Evolutionary conservation across 2,329 filamentous ascomycete genomes (phyloP), one percentile per base, ranked within the genome.

Genomic region (Byssothecium circinans): DNA sequence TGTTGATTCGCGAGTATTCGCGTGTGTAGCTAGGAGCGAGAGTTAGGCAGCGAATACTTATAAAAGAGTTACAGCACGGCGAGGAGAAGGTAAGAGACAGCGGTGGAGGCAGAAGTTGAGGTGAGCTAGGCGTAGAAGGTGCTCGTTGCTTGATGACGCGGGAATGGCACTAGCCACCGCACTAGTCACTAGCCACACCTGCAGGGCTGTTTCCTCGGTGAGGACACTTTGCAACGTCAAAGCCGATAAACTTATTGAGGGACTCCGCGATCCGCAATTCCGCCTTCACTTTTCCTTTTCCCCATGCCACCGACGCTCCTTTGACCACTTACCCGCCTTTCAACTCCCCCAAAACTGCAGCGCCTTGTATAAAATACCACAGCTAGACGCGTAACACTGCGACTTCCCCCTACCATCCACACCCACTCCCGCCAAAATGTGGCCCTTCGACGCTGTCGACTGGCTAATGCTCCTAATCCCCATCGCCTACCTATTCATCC

Each of bases 401-500:
- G 4, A 5, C 29, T 8, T 14, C 5, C 8, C 29, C 6, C 10
- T 12, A 32, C 29, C 29, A n/a, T 12, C 10, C 29, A 46, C 41
- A 12, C 15, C 40, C 38, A 34, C 42, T 20, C 20, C 23, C 25
- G 40, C 56, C 59, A 57, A 47, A 22, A 67, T 64, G 61, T 66
- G 67, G 67, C 67, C 67, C 50, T 65, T 67, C 61, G 71, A 61
- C 49, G 79, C 80, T 73, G 75, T 82, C 52, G 83, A 95, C 79
- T 95, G 90, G 90, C 77, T 88, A 74, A 87, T 88, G 75, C 86
- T 97, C 52, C 78, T 84, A 67, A 83, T 96, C 64, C 92, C 94
- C 50, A 82, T 96, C 67, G 86, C 89, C 75, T 99, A 99, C 75
- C 81, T 99, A 50, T 80, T 84, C 60, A 88, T 97, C 50, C 85